Base-by-base conservation (phyloP, 2,329 filamentous ascomycete genomes). In the Dactylonectria macrodidyma region DNA sequence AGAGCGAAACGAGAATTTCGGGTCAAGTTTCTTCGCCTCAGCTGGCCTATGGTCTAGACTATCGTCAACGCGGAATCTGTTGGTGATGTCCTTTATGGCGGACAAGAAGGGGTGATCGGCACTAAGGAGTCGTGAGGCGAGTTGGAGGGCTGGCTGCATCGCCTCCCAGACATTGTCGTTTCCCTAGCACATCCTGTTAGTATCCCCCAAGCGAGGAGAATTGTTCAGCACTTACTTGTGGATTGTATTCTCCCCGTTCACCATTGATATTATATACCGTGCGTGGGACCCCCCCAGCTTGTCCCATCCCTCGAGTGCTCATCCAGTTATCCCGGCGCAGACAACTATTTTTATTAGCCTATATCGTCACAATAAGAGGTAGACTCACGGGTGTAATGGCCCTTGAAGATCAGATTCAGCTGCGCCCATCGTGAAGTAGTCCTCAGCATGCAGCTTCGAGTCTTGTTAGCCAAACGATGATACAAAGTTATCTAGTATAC, bases 161-260 rank as follows among this genome's bases (percentile, higher is more conserved):
- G 72, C 75, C 3, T 71, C 16, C 78, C 78, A 80, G 1, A 80
- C 59, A 10, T 70, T 64, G n/a, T 79, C 73, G 3, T 73, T 75
- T 30, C 67, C 66, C 68, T 72, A 36, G 11, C 22, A 2, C n/a
- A 36, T 11, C 16, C 7, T 14, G 33, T 54, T 12, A 54, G 50
- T 36, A 36, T 11, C 26, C 44, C 19, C 4, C 19, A 14, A 12
- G 10, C 6, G 10, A 5, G 36, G 10, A 12, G 34, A 5, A 36
- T 7, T 3, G 30, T 5, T 22, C 19, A 8, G 7, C 48, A 22
- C 76, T 64, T 60, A 79, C 77, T 24, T 10, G 46, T 1, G 73
- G 69, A 56, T 75, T 70, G 62, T 66, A 77, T 56, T 78, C 77
- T 5, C 71, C 75, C 30, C 71, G 68, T 3, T 67, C 56, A 3